A percentile compares a stretch with the other conserved stretches of the same genome.
phyloP scores from a whole-genome alignment of 805 yeast genomes.

The Saturnispora zaruensis region DNA sequence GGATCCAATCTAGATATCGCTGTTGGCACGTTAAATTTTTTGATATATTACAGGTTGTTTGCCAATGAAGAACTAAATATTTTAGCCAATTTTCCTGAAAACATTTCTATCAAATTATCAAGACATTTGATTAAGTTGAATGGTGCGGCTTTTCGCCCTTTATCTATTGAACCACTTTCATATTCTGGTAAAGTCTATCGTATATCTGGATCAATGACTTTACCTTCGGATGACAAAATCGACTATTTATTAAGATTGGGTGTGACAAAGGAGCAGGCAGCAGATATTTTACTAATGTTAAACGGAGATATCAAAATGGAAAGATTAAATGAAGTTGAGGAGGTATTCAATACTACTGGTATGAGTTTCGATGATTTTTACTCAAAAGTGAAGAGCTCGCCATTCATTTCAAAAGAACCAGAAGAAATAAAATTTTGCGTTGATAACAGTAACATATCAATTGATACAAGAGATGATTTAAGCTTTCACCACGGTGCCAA shows the following conservation, averaged over 20 bases:
- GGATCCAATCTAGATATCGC: slow-evolving; percentile 29
- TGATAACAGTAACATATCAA: slow-evolving; percentile 15
- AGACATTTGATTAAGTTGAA: slow-evolving; percentile 39
- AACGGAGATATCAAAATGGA: slow-evolving; percentile 17
- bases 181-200: slow-evolving; percentile 32
- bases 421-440: slow-evolving; percentile 30
- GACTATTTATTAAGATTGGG: slow-evolving; percentile 27
- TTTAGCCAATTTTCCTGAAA: slow-evolving; percentile 17
- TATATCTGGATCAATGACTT: slow-evolving; percentile 32
- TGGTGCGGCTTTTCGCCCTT: slow-evolving; percentile 32
- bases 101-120: slow-evolving; percentile 32
- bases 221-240: slow-evolving; percentile 32
- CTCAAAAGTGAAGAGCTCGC: slow-evolving; percentile 9
- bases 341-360: slow-evolving; percentile 25
- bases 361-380: slow-evolving; percentile 18
- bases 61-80: slow-evolving; percentile 20
- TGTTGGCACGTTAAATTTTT: slow-evolving; percentile 32
- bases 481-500: slow-evolving; percentile 31
- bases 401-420: slow-evolving; percentile 20
- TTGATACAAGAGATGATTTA: slow-evolving; percentile 34
- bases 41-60: slow-evolving; percentile 31
- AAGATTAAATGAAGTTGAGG: slow-evolving; percentile 16
- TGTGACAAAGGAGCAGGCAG: slow-evolving; percentile 28
- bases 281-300: slow-evolving; percentile 18
- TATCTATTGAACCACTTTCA: slow-evolving; percentile 29